Percentiles rank a stretch among this genome's conserved stretches.
phyloP scores from a whole-genome alignment of 331 rosid species.

The Erythrophleum ivorense region DNA sequence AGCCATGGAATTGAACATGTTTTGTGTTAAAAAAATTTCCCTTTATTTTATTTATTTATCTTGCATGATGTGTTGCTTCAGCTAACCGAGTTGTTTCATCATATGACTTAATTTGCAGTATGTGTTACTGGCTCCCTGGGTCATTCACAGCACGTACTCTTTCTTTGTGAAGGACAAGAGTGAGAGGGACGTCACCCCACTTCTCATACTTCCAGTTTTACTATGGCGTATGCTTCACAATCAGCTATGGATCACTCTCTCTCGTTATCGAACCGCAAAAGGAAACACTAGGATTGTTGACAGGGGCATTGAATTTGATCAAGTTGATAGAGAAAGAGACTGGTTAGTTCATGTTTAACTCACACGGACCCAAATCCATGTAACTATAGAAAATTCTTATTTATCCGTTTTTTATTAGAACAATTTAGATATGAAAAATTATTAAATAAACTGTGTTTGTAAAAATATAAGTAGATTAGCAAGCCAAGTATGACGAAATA shows the following conservation, averaged over 20 bases:
- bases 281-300: constrained; percentile 1
- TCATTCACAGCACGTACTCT: background rate
- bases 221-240: constrained; percentile 18
- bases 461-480: too few species aligned
- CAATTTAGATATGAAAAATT: too few species aligned
- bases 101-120: background rate
- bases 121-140: background rate
- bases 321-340: constrained; percentile 21
- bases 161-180: background rate
- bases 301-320: constrained; percentile 17
- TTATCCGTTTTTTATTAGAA: too few species aligned
- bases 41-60: too few species aligned
- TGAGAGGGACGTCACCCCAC: background rate
- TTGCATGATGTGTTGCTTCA: too few species aligned
- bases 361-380: too few species aligned
- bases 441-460: too few species aligned
- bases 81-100: too few species aligned
- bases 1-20: too few species aligned
- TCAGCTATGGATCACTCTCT: constrained; percentile 14
- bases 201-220: background rate
- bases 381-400: too few species aligned
- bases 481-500: too few species aligned
- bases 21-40: too few species aligned
- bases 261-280: constrained; percentile 15
- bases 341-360: background rate